phyloP scores from a whole-genome alignment of 139 green algal species.

The Picochlorum sp. region DNA sequence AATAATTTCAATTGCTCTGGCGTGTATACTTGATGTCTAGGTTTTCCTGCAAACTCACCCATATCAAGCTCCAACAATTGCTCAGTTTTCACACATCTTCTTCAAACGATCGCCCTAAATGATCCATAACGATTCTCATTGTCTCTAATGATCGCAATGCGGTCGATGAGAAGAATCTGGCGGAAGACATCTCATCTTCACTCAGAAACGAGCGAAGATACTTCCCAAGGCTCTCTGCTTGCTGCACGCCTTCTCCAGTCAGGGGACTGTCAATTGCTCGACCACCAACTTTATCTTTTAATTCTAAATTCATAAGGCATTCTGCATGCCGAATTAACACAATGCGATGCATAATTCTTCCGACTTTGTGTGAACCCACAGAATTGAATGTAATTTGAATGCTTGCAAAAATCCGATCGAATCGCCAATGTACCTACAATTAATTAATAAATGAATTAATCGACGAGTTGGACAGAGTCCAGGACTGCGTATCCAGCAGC shows the following conservation, averaged over 20 bases:
- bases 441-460: conserved; percentile 2
- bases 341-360: conserved; percentile 1
- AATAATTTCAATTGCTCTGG: conserved; percentile 8
- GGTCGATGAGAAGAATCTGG: conserved; percentile 20
- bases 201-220: not conserved
- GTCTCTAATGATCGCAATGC: conserved; percentile 29
- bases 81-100: not conserved
- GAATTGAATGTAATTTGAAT: no score
- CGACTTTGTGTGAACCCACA: not conserved
- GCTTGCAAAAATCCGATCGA: not conserved
- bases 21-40: conserved; percentile 11
- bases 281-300: conserved; percentile 20
- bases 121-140: not conserved
- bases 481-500: conserved; percentile 91
- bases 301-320: conserved; percentile 24
- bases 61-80: conserved; percentile 27
- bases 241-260: conserved; percentile 13
- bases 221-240: conserved; percentile 11
- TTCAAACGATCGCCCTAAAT: conserved; percentile 1
- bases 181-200: not conserved
- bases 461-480: conserved; percentile 60
- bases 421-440: not conserved
- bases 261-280: conserved; percentile 19
- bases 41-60: conserved; percentile 19
- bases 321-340: conserved; percentile 21